A percentile compares a stretch with the other conserved stretches of the same genome.
These are phyloP conservation scores for Sporisorium exsertum DNA, from an alignment of 1,284 basidiomycete species.

Conservation along the genomic window DNA sequence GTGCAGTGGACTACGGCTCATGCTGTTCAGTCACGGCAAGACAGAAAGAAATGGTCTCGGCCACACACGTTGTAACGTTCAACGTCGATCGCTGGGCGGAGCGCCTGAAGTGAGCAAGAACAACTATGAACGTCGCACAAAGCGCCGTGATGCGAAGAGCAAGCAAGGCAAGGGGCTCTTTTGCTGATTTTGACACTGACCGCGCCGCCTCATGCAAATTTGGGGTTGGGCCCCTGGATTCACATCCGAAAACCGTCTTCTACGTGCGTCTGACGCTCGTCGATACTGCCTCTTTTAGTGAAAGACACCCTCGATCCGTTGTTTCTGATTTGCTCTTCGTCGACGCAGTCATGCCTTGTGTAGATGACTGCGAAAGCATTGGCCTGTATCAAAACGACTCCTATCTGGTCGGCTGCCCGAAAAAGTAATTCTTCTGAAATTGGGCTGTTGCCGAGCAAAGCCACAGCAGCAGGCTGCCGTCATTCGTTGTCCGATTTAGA, in stretches of 20 bases:
- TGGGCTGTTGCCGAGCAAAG: constrained; percentile 12
- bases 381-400: too few species aligned
- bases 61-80: too few species aligned
- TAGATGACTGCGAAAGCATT: neutral
- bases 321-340: neutral
- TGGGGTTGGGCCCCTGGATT: constrained; percentile 6
- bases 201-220: neutral
- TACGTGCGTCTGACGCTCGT: too few species aligned
- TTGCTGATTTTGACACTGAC: neutral
- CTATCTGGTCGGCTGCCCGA: neutral
- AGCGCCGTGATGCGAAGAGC: neutral
- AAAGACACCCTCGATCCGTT: neutral
- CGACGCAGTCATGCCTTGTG: constrained; percentile 1
- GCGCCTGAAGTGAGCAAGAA: too few species aligned
- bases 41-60: too few species aligned
- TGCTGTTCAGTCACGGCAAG: too few species aligned
- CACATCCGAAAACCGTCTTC: neutral
- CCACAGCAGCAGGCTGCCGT: constrained; percentile 24
- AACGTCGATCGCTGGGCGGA: too few species aligned
- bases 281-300: neutral
- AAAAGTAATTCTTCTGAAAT: neutral
- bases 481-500: constrained; percentile 10
- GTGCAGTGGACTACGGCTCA: neutral
- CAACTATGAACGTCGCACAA: too few species aligned
- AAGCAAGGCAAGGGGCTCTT: neutral